Percentiles rank a stretch among this genome's conserved stretches.
Evolutionary conservation across 2,329 filamentous ascomycete genomes (phyloP).

Genomic region (Pyrenophora graminea): DNA sequence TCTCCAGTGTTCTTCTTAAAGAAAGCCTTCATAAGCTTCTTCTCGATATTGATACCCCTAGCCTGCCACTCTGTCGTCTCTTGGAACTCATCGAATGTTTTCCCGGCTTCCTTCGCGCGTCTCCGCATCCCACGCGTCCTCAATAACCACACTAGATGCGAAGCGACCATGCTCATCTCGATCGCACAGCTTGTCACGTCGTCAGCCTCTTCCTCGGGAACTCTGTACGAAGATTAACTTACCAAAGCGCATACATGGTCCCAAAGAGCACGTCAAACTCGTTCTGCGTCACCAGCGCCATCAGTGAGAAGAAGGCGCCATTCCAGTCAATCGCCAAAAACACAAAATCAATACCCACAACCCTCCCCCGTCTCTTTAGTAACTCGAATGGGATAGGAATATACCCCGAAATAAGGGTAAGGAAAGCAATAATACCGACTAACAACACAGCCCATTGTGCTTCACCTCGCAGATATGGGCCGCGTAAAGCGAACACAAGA

Average conservation of each 20-base stretch:
- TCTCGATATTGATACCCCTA: constrained; percentile 26
- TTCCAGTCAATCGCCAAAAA: constrained; percentile 63
- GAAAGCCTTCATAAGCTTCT: constrained; percentile 11
- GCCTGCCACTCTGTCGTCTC: constrained; percentile 44
- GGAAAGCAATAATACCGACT: constrained; percentile 60
- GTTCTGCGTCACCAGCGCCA: constrained; percentile 62
- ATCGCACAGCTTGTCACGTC: constrained; percentile 48
- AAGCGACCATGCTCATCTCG: constrained; percentile 61
- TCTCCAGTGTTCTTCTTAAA: background rate
- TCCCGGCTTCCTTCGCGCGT: constrained; percentile 47
- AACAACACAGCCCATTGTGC: constrained; percentile 56
- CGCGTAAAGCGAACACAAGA: constrained; percentile 59
- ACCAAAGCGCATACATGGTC: constrained; percentile 60
- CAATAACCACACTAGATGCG: constrained; percentile 60
- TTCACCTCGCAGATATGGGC: constrained; percentile 55
- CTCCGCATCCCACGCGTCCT: constrained; percentile 56
- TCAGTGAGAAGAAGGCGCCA: constrained; percentile 65
- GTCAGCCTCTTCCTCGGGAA: background rate
- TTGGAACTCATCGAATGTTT: constrained; percentile 55
- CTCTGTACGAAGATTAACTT: background rate
- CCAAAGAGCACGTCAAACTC: constrained; percentile 64
- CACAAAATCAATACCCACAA: constrained; percentile 61
- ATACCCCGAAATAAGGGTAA: constrained; percentile 59
- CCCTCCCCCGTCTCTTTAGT: constrained; percentile 62
- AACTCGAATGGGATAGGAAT: constrained; percentile 64